Evolutionary conservation across 2,329 filamentous ascomycete species (phyloP).

Genomic region (Blastomyces gilchristii): DNA sequence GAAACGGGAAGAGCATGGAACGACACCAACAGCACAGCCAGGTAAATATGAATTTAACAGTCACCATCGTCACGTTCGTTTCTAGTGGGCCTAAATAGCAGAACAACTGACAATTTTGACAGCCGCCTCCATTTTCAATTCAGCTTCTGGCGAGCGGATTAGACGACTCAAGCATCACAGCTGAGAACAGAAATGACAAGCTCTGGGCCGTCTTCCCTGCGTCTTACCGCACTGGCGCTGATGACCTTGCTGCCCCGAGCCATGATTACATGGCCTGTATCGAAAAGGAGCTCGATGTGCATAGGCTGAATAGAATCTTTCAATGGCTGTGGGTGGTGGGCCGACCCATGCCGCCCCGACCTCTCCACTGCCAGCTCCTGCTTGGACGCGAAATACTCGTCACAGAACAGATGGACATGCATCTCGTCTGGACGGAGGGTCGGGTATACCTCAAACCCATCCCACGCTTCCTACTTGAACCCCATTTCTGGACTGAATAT

Average conservation of each 20-base stretch:
- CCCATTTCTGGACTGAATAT: slow-evolving; percentile 1
- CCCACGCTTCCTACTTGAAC: not conserved
- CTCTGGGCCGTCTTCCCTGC: not conserved
- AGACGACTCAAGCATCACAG: not conserved
- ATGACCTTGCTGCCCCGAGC: not conserved
- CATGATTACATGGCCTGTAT: not conserved
- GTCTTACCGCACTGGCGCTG: not conserved
- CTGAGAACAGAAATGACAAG: not conserved
- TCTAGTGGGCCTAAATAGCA: not conserved
- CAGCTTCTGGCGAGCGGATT: not conserved
- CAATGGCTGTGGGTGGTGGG: slow-evolving; percentile 1
- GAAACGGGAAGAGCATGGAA: not conserved
- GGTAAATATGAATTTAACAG: not conserved
- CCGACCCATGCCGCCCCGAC: not conserved
- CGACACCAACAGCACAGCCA: not conserved
- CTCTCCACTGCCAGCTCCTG: not conserved
- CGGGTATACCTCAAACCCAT: slow-evolving; percentile 3
- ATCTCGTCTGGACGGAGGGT: not conserved
- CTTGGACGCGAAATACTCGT: not conserved
- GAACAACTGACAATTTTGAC: not conserved
- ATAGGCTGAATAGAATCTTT: not conserved
- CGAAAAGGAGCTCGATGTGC: not conserved
- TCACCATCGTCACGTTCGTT: not conserved
- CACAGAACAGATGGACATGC: slow-evolving; percentile 2
- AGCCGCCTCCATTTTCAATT: not conserved